Base-by-base conservation (phyloP, 352 stramenopile species). In the Globisporangium apiculatum region DNA sequence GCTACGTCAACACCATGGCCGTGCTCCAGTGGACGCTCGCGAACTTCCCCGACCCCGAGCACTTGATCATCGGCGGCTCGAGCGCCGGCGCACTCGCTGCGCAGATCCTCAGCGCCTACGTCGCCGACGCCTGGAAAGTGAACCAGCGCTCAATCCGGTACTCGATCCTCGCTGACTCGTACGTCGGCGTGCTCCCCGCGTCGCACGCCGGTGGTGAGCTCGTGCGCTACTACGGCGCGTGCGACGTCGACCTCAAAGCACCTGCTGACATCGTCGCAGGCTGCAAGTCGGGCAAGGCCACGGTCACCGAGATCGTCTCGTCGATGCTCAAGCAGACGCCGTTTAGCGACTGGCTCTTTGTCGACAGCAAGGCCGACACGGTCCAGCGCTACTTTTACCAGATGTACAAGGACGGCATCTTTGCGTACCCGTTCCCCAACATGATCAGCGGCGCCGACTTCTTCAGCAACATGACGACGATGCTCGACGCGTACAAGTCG, bases 311-410 rank as follows among this genome's bases (percentile, higher is more conserved):
- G 38, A 67, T 89, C 42, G 66, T 86, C 53, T 67, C 68, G 45
- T 68, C 66, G 11, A 77, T 88, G 63, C 73, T 88, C 57, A 57
- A 81, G 47, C 55, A 70, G 56, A 71, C 74, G 6, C 65, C 75
- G 6, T 65, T 55, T 31, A 72, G 66, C 51, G 65, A 86, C 52
- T 90, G 79, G 79, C 61, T 90, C 5, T 86, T 86, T 63, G 60
- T 86, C 9, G 69, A 86, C 69, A 85, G 73, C 47, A 85, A 79
- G 66, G 69, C 64, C 57, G 79, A 90, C 61, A 48, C 63, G 49
- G 80, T 66, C 8, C 79, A 90, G 64, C 79, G 79, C 35, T 73
- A 76, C 58, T 90, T 87, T 53, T 90, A 87, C 60, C 62, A 85
- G 55, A 58, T 87, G 36, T 68, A 86, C 47, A 47, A 68, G 18